A percentile compares a stretch with the other conserved stretches of the same genome.
Evolutionary conservation across 805 yeast genomes (phyloP).

Genomic region (Hyphopichia homilentoma): DNA sequence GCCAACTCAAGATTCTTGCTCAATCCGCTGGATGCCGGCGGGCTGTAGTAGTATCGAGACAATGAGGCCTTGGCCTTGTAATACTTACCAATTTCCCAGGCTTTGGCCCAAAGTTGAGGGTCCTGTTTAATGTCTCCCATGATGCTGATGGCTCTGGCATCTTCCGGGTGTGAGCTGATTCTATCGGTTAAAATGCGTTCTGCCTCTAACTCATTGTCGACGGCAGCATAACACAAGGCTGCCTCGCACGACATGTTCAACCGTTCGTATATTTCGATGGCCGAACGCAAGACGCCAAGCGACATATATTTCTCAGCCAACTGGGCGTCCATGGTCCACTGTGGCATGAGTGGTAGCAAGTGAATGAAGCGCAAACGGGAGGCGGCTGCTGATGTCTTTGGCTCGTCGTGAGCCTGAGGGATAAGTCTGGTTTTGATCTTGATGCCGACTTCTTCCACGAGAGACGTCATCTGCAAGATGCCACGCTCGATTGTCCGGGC

Average conservation of each 20-base stretch:
- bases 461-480: conserved; percentile 83
- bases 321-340: conserved; percentile 77
- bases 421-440: conserved; percentile 53
- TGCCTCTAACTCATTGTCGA: conserved; percentile 70
- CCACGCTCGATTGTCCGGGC: conserved; percentile 93
- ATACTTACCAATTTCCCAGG: conserved; percentile 84
- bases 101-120: conserved; percentile 72
- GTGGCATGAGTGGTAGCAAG: conserved; percentile 72
- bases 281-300: conserved; percentile 79
- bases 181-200: conserved; percentile 53
- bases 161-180: conserved; percentile 56
- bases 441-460: conserved; percentile 83
- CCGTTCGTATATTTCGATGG: conserved; percentile 84
- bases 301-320: conserved; percentile 86
- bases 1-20: conserved; percentile 50
- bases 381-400: conserved; percentile 37
- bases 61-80: conserved; percentile 83
- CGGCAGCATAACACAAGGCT: conserved; percentile 87
- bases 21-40: conserved; percentile 54
- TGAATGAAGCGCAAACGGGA: conserved; percentile 66
- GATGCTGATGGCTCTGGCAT: conserved; percentile 79
- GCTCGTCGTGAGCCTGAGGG: conserved; percentile 36
- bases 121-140: conserved; percentile 82
- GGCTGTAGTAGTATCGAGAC: conserved; percentile 66
- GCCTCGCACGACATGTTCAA: conserved; percentile 73